phyloP scores from a whole-genome alignment of 306 rosid genomes.

The Quercus dentata region DNA sequence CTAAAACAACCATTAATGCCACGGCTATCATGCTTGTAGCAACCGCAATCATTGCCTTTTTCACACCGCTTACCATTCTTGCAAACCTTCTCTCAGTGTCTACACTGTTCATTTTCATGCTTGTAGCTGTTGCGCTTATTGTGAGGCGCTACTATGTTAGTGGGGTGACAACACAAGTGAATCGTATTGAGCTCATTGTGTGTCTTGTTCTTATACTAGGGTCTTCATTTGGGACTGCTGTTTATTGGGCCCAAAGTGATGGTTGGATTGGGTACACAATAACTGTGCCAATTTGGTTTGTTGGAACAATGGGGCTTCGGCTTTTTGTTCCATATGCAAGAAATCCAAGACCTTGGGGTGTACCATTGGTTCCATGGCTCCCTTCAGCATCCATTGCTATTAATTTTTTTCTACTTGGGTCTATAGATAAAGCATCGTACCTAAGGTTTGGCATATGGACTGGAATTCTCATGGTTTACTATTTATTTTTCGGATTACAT shows the following conservation, averaged over 20 bases:
- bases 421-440: constrained; percentile 57
- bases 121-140: constrained; percentile 57
- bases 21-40: constrained; percentile 50
- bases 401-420: constrained; percentile 72
- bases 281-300: constrained; percentile 44
- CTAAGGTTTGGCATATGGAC: constrained; percentile 59
- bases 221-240: constrained; percentile 37
- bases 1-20: constrained; percentile 70
- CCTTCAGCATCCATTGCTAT: constrained; percentile 63
- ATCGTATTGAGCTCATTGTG: constrained; percentile 31
- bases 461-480: constrained; percentile 36
- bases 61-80: constrained; percentile 53
- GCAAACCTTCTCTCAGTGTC: constrained; percentile 66
- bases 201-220: constrained; percentile 35
- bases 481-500: constrained; percentile 57
- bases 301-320: constrained; percentile 52
- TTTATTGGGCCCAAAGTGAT: constrained; percentile 33
- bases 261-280: constrained; percentile 44
- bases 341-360: constrained; percentile 68
- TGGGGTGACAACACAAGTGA: constrained; percentile 29
- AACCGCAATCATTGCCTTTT: constrained; percentile 63
- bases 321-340: constrained; percentile 48
- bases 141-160: constrained; percentile 55
- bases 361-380: constrained; percentile 65
- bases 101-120: constrained; percentile 67